Base-by-base conservation (phyloP, 495 filamentous ascomycete genomes). In the Penicillium longicatenatum region DNA sequence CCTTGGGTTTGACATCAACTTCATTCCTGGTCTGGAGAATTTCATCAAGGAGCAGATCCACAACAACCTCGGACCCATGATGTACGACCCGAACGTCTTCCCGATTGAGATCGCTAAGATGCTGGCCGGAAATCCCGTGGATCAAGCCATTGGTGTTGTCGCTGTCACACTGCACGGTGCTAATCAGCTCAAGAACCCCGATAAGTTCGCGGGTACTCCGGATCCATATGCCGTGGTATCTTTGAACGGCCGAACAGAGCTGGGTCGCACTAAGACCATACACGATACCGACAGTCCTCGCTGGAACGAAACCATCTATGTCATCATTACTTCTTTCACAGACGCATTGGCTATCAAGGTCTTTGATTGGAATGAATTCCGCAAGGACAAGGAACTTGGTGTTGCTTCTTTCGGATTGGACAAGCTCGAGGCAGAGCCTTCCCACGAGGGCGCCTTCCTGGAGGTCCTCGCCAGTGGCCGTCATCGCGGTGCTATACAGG, bases 41-140 rank as follows among this genome's bases (percentile, higher is more conserved):
- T 98, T 98, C 75, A 98, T 99, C 65, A 87, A 90, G 74, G 95
- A 98, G 53, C 90, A 94, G 73, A 93, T 99, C 55, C 95, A 99
- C 73, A 85, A 82, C 60, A 97, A 92, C 62, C 77, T 98, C 35
- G 85, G 85, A 2, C 94, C 94, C 11, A 98, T 99, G 87, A 93
- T 98, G 88, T 98, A 98, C 64, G 88, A 85, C 47, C 94, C 94
- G 8, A 96, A 98, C 65, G 92, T 96, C 30, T 99, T 98, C 82
- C 96, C 94, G 19, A 91, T 99, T 61, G 95, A 99, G 66, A 90
- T 99, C 53, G 94, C 94, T 52, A 98, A 99, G 79, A 92, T 99
- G 90, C 83, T 99, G 52, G 89, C 93, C n/a, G 94, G 94, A 57
- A 91, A 88, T 50, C 84, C 95, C 0, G 87, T 98, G 47, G 95